Base-by-base conservation (phyloP, 1,139 yeast genomes). In the Nadsonia starkeyi-henricii region DNA sequence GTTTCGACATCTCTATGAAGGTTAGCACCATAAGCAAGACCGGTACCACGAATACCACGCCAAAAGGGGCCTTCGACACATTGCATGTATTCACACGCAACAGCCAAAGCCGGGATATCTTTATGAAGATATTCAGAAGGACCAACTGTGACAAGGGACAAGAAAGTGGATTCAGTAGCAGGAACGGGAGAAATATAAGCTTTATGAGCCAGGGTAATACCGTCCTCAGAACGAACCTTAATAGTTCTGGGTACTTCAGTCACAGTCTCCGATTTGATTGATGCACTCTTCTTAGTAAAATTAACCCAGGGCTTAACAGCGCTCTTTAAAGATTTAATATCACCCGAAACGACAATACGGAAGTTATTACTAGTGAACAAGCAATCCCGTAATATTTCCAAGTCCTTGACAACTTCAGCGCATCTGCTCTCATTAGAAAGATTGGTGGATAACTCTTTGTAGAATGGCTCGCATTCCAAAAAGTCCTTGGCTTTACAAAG, bases 31-130 rank as follows among this genome's bases (percentile, higher is more conserved):
- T 93, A 93, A 0, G 97, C 97, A 48, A 86, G 71, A 1, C 99
- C 99, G 1, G 89, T 77, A 41, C 99, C 99, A 65, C 99, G 77
- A 42, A 93, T 85, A 47, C 93, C 95, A 60, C 88, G 77, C 97
- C 98, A 91, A 56, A 91, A 81, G 41, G 98, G 97, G 1, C 99
- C 99, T 64, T 93, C 99, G 21, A 86, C 86, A 28, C 89, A 84
- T 56, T 81, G 82, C 52, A 93, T 70, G 59, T 81, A 84, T 51
- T 84, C 89, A 12, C 83, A 73, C 7, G 91, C 86, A 20, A 91
- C 72, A 0, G 81, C 74, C 45, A 91, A 73, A 26, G 81, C 80
- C 48, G 84, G 79, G 42, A 80, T 70, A 57, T 89, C 96, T 17
- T 75, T 74, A 50, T 82, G 73, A 28, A 72, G 63, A 58, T 81